Base-by-base conservation (phyloP, 768 basidiomycete species). In the Lyophyllum shimeji region DNA sequence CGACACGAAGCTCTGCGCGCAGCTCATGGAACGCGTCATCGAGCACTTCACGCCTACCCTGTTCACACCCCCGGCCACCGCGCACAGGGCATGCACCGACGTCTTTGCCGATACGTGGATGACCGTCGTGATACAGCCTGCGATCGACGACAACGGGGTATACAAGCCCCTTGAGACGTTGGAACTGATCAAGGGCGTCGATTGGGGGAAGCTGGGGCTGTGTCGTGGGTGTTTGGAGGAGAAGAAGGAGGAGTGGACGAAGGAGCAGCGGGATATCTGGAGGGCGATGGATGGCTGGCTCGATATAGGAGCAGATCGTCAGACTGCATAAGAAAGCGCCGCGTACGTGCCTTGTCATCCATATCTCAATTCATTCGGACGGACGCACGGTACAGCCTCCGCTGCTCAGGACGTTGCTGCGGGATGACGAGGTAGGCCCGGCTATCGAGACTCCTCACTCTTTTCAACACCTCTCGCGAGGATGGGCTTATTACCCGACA, bases 41-140 rank as follows among this genome's bases (percentile, higher is more conserved):
- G 77, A 76, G 4, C 78, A 87, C 66, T 90, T 90, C 65, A 86
- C 87, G 0, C 87, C 89, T 1, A 74, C 84, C 33, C 70, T 91
- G 0, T 91, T 91, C 67, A 89, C 89, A 1, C 81, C 86, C 24
- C 79, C 85, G 4, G 76, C 83, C 6, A 84, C 85, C n/a, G 71
- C 75, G 1, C 90, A 90, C 64, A 89, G 89, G 87, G 71, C 71
- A 3, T 91, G 90, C 69, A 90, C 88, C 3, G 83, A 89, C 65
- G 71, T 82, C 0, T 77, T 91, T 52, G 90, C 89, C 0, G 86
- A 86, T 49, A 75, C 71, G 50, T 91, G 89, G 90, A 86, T 89
- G 80, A 57, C 75, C 21, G 72, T 82, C 37, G 86, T 91, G n/a
- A 85, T 87, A 37, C 74, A 82, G 48, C 85, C 85, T 11, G 87